phyloP scores from a whole-genome alignment of 1,284 basidiomycete species.

The Pseudozyma tsukubaensis region DNA sequence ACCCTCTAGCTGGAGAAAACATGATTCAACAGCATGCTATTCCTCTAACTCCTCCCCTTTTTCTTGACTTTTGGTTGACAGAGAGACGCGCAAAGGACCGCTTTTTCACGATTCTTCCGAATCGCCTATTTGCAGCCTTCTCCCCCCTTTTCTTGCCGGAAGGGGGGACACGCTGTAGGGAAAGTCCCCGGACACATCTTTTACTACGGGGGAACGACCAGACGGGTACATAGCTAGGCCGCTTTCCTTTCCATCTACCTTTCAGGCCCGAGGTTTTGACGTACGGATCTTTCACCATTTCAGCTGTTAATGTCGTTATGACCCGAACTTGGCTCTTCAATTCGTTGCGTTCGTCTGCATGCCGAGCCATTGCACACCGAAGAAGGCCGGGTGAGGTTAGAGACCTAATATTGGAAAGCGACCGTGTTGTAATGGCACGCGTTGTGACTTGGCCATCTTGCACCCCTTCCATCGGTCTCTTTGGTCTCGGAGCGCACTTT shows the following conservation, averaged over 20 bases:
- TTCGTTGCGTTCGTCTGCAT: slow-evolving; percentile 2
- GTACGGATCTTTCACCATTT: slow-evolving; percentile 21
- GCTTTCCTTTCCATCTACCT: not conserved
- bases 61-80: not conserved
- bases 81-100: slow-evolving; percentile 60
- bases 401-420: slow-evolving; percentile 51
- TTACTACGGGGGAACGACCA: slow-evolving; percentile 1
- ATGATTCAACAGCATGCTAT: not conserved
- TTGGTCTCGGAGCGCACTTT: slow-evolving; percentile 6
- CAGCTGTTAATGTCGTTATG: not conserved
- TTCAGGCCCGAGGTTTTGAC: slow-evolving; percentile 24
- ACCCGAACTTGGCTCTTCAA: not conserved
- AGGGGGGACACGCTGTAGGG: slow-evolving; percentile 54
- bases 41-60: not conserved
- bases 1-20: too few species aligned
- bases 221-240: slow-evolving; percentile 34
- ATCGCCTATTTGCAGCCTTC: slow-evolving; percentile 46
- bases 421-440: slow-evolving; percentile 49
- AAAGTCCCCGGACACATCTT: slow-evolving; percentile 60
- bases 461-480: not conserved
- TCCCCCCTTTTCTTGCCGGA: not conserved
- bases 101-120: slow-evolving; percentile 20
- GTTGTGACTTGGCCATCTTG: slow-evolving; percentile 32
- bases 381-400: slow-evolving; percentile 19
- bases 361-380: not conserved